Evolutionary conservation across 225 moss, liverwort and hornwort species (phyloP).

Genomic region (Sphagnum contortum): DNA sequence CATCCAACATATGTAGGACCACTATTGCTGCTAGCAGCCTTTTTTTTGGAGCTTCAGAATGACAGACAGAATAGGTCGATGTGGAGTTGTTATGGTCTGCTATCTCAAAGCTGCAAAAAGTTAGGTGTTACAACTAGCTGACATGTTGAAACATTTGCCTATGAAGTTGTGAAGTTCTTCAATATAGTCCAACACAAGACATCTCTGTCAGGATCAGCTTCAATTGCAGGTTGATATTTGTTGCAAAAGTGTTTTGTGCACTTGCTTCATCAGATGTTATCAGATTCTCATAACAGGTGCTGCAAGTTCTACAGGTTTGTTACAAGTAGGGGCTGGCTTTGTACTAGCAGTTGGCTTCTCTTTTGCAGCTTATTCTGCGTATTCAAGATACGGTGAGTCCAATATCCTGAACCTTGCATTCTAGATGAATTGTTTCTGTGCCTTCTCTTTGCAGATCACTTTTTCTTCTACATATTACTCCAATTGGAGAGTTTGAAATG

Average conservation of each 20-base stretch:
- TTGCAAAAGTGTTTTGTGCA: too few species aligned
- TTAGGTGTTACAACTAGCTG: too few species aligned
- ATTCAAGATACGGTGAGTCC: conserved; percentile 30
- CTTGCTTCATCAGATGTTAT: not conserved
- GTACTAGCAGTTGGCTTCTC: conserved; percentile 35
- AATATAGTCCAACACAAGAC: too few species aligned
- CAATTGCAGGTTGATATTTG: not conserved
- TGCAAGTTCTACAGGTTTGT: conserved; percentile 19
- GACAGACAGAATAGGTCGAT: too few species aligned
- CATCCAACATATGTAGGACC: not conserved
- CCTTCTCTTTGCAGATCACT: not conserved
- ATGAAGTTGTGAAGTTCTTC: too few species aligned
- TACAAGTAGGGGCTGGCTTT: conserved; percentile 36
- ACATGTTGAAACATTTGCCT: too few species aligned
- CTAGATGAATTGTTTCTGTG: not conserved
- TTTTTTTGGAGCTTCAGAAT: too few species aligned
- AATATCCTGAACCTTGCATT: not conserved
- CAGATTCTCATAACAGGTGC: too few species aligned
- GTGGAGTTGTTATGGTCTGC: too few species aligned
- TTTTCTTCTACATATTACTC: not conserved
- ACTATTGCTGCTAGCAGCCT: too few species aligned
- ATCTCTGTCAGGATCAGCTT: not conserved
- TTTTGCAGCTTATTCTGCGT: conserved; percentile 29
- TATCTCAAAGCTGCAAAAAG: too few species aligned
- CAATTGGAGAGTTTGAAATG: not conserved